Evolutionary conservation across 2,329 filamentous ascomycete genomes (phyloP).

Genomic region (Verruconis gallopava): DNA sequence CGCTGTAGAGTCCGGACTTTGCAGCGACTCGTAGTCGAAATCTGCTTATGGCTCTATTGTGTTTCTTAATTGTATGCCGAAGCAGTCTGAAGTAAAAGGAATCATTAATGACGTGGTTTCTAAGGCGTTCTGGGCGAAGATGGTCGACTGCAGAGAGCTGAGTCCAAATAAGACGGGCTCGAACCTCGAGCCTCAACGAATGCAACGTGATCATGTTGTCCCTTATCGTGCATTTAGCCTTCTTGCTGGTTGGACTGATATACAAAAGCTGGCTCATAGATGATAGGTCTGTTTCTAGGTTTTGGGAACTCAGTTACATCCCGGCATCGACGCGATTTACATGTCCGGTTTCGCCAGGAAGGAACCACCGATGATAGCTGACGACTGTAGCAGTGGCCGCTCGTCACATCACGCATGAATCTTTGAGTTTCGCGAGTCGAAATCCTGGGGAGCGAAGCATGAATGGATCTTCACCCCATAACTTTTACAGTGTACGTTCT

Average conservation of each 20-base stretch:
- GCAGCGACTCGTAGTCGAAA: not conserved
- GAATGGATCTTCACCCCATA: too few relatives aligned
- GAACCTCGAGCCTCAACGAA: not conserved
- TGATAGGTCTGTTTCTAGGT: not conserved
- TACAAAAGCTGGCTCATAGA: not conserved
- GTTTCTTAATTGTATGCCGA: not conserved
- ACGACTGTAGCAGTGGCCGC: too few relatives aligned
- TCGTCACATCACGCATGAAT: too few relatives aligned
- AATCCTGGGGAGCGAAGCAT: too few relatives aligned
- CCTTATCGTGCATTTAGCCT: not conserved
- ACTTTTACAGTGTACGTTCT: too few relatives aligned
- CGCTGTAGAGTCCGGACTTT: not conserved
- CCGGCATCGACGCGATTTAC: too few relatives aligned
- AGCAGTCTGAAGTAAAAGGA: not conserved
- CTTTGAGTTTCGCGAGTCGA: too few relatives aligned
- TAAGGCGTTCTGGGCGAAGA: not conserved
- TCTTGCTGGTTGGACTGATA: not conserved
- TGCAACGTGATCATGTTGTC: not conserved
- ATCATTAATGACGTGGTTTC: not conserved
- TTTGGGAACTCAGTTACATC: too few relatives aligned
- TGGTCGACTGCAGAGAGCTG: not conserved
- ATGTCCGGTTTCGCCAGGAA: too few relatives aligned
- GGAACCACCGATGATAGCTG: too few relatives aligned
- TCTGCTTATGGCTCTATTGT: not conserved
- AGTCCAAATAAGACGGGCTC: not conserved